Conservation (phyloP, 805 yeast genomes). For the Saturnispora kantuleensis region DNA sequence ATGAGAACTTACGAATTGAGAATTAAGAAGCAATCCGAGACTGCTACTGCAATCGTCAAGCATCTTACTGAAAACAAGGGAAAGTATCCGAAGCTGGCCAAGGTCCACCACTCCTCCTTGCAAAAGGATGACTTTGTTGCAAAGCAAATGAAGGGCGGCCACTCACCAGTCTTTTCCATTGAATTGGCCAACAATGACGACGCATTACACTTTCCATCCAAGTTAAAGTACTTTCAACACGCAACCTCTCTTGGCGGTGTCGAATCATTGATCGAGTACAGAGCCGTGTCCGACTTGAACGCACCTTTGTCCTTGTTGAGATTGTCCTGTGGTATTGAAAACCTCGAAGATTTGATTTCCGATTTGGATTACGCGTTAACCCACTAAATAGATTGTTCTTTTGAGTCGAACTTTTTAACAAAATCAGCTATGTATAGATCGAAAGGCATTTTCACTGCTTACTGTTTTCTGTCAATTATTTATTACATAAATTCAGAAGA, state of each 20-base stretch:
- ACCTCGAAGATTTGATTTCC: slow-evolving; percentile 60
- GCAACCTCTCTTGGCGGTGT: slow-evolving; percentile 92
- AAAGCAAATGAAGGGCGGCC: slow-evolving; percentile 56
- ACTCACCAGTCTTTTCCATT: slow-evolving; percentile 68
- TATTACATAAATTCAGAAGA: no score
- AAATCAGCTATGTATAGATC: background rate
- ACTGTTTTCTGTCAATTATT: no score
- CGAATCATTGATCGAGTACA: slow-evolving; percentile 87
- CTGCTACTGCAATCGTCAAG: slow-evolving; percentile 51
- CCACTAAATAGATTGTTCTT: background rate
- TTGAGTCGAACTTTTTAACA: background rate
- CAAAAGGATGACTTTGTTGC: slow-evolving; percentile 62
- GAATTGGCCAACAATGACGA: slow-evolving; percentile 37
- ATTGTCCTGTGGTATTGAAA: slow-evolving; percentile 74
- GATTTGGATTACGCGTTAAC: slow-evolving; percentile 58
- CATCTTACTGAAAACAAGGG: slow-evolving; percentile 41
- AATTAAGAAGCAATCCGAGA: slow-evolving; percentile 52
- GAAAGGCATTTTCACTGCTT: background rate
- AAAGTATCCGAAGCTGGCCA: slow-evolving; percentile 38
- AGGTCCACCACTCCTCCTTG: slow-evolving; percentile 63
- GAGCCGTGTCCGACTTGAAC: slow-evolving; percentile 58
- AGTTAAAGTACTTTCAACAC: slow-evolving; percentile 65
- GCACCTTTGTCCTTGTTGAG: slow-evolving; percentile 54
- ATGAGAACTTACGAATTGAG: slow-evolving; percentile 73
- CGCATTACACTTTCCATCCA: slow-evolving; percentile 58